A percentile compares a stretch with the other conserved stretches of the same genome.
These are phyloP conservation scores for Diaporthe citriasiana DNA, from an alignment of 2,329 filamentous ascomycete genomes.

Conservation along the genomic window DNA sequence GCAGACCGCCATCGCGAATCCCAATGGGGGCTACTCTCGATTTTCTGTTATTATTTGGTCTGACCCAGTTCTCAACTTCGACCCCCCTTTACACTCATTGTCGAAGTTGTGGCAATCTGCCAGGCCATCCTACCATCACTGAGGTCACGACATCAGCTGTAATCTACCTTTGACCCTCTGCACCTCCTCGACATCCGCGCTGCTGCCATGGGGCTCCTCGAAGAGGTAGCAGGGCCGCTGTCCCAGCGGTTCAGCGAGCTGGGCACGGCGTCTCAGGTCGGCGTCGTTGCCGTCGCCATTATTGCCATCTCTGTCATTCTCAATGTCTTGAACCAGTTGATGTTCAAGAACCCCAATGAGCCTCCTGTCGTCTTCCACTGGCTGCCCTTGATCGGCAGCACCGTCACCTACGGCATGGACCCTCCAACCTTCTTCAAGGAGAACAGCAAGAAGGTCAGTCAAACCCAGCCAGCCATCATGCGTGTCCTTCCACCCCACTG, in stretches of 20 bases:
- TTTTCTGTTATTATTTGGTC: conserved; percentile 30
- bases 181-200: neutral
- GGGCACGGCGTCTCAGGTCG: conserved; percentile 62
- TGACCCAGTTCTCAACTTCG: neutral
- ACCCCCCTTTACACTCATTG: neutral
- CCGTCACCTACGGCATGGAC: conserved; percentile 94
- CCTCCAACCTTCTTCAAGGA: conserved; percentile 88
- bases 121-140: neutral
- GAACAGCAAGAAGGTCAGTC: conserved; percentile 75
- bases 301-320: conserved; percentile 73
- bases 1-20: conserved; percentile 29
- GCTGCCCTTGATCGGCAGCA: conserved; percentile 89
- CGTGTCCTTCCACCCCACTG: neutral
- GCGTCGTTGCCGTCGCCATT: conserved; percentile 58
- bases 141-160: neutral
- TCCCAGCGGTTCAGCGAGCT: conserved; percentile 65
- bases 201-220: conserved; percentile 68
- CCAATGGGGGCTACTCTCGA: neutral
- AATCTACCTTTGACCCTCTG: neutral
- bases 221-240: conserved; percentile 65
- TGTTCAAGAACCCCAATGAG: conserved; percentile 86
- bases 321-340: conserved; percentile 84
- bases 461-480: neutral
- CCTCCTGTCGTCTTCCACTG: conserved; percentile 86
- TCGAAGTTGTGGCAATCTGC: conserved; percentile 2